Evolutionary conservation across 2,329 filamentous ascomycete species (phyloP), one percentile per base, ranked within the genome.

Genomic region (Arthrobotrys pseudoclavata): DNA sequence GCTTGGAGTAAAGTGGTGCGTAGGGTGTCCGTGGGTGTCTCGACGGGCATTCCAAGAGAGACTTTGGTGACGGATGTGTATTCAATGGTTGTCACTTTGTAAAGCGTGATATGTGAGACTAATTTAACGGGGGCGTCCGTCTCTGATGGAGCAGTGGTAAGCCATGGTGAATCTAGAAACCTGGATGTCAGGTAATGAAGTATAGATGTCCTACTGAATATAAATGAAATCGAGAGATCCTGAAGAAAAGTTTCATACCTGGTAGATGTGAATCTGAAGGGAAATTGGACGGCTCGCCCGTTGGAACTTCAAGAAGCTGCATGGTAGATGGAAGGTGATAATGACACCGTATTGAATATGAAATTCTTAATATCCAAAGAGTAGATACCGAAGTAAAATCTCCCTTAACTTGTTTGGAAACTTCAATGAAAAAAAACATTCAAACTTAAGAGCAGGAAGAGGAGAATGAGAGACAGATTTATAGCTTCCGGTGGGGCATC

Each of bases 11-110:
- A 12, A 9, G 55, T 42, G 0, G 1, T 18, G 10, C 55, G 55
- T 22, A 60, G 34, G 7, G 55, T 60, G 20, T 40, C 34, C 13
- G 55, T 42, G 20, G 55, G 55, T 10, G 55, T 26, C 26, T 60
- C 55, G 9, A 10, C 7, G 4, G 26, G 5, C 7, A 18, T 31
- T 7, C 20, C 15, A 6, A 12, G 13, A 40, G 37, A 40, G 12
- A 40, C 2, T 3, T 40, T 13, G 9, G 12, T 9, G 13, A n/a
- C 15, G 37, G 37, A 40, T 15, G 37, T 40, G 15, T 40, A 40
- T 40, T 40, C 37, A 12, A 40, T 15, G 2, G 13, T 40, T 40
- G 15, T 5, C 12, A 4, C 2, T 15, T 15, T 12, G 1, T 13
- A 12, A 12, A 5, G 12, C 13, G 37, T 15, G 37, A 5, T 40